Evolutionary conservation across 176 grass and related monocot species (phyloP), one percentile per base, ranked within the genome.

Genomic region (Phragmites australis): DNA sequence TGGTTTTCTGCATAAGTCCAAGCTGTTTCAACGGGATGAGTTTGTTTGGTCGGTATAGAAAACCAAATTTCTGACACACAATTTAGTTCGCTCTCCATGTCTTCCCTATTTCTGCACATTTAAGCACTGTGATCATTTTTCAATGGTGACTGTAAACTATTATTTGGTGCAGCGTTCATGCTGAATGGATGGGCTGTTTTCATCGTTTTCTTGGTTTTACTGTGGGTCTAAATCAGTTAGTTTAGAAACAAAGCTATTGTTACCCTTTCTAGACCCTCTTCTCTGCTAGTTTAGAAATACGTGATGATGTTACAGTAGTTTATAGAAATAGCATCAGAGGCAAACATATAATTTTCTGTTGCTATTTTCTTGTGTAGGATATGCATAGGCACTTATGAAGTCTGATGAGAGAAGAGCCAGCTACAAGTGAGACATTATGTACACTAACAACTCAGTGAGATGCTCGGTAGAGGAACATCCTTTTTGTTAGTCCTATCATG

Each of bases 101-200:
- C 60, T 30, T 48, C 26, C 29, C 52, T 15, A 30, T 34, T 88
- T 62, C 8, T 50, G 70, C 23, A 49, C 29, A 81, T 77, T 76
- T 81, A 57, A 65, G 39, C 29, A 56, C 16, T 23, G 16, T 26
- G 21, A 42, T 58, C 47, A 51, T 68, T 76, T 76, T 86, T 87
- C 85, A 94, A 92, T 98, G 88, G 92, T 98, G 83, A 98, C 95
- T 87, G 95, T 94, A 78, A 98, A 98, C 89, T 90, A 98, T 87
- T 98, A 98, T 87, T 89, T 98, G 90, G 95, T 92, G 50, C 83
- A 87, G 72, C 86, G 95, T 50, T n/a, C 92, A 98, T 94, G 92
- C 95, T 84, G 95, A 98, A 75, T 94, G 95, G 95, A 98, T 98
- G 95, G 95, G 92, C 5, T 84, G 88, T 59, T 86, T 98, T 81